Percentiles rank a stretch among this genome's conserved stretches.
phyloP scores from a whole-genome alignment of 2,329 filamentous ascomycete genomes.

The Ascochyta koolunga region DNA sequence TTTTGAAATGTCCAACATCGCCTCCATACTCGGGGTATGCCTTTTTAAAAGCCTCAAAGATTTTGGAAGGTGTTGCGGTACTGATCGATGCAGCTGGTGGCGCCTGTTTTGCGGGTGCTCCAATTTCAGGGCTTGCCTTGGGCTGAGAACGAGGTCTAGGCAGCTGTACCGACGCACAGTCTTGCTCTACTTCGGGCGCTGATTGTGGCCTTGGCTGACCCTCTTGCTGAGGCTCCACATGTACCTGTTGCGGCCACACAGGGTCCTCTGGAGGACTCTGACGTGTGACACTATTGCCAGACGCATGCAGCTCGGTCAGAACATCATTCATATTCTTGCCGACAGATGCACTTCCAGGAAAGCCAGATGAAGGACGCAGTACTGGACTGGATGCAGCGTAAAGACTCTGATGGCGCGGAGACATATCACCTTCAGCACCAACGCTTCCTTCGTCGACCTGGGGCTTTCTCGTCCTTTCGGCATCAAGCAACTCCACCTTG shows the following conservation, averaged over 20 bases:
- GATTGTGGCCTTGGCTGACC: not conserved
- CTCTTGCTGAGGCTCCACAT: not conserved
- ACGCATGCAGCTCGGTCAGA: not conserved
- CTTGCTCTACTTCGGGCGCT: not conserved
- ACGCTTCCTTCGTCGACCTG: not conserved
- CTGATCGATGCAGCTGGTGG: not conserved
- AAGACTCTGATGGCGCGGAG: slow-evolving; percentile 28
- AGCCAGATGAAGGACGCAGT: not conserved
- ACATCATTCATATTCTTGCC: not conserved
- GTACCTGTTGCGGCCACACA: not conserved
- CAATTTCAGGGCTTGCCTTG: not conserved
- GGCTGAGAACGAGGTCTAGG: not conserved
- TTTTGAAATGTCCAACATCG: slow-evolving; percentile 39
- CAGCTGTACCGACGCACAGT: not conserved
- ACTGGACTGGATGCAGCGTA: slow-evolving; percentile 22
- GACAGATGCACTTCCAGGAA: not conserved
- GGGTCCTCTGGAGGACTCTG: not conserved
- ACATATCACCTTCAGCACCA: slow-evolving; percentile 10
- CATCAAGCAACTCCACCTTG: slow-evolving; percentile 8
- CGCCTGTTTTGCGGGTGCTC: not conserved
- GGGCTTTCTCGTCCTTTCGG: not conserved
- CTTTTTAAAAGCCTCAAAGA: slow-evolving; percentile 37
- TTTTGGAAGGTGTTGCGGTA: not conserved
- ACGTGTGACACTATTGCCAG: not conserved
- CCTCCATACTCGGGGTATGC: slow-evolving; percentile 48